These are phyloP conservation scores for Nakazawaea populi DNA, from an alignment of 805 yeast species.

Conservation along the genomic window DNA sequence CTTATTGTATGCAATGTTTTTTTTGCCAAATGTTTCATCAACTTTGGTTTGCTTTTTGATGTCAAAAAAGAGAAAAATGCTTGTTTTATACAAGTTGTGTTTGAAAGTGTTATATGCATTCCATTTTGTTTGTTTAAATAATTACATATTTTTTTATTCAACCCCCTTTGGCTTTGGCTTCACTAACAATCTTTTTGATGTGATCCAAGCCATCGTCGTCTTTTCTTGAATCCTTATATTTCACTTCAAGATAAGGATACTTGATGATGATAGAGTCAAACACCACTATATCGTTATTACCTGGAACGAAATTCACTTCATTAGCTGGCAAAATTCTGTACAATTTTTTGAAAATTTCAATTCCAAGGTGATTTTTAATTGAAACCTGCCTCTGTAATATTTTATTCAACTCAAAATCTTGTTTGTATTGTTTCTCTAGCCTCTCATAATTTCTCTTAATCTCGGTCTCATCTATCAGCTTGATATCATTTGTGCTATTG, in stretches of 20 bases:
- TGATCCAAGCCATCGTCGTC: slow-evolving; percentile 23
- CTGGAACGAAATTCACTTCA: slow-evolving; percentile 26
- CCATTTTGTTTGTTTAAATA: no score
- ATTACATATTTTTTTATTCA: slow-evolving; percentile 15
- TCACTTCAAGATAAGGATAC: slow-evolving; percentile 33
- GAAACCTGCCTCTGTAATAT: slow-evolving; percentile 13
- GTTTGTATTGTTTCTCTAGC: slow-evolving; percentile 17
- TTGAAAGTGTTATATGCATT: no score
- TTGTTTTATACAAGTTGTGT: neutral
- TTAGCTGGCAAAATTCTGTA: slow-evolving; percentile 24
- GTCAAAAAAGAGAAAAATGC: neutral
- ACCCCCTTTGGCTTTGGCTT: slow-evolving; percentile 50
- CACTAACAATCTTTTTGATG: slow-evolving; percentile 43
- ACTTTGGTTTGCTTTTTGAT: no score
- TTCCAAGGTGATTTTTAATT: slow-evolving; percentile 20
- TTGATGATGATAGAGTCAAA: slow-evolving; percentile 31
- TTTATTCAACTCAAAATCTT: slow-evolving; percentile 17
- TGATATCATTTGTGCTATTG: neutral
- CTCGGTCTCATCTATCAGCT: slow-evolving; percentile 9
- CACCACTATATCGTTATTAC: slow-evolving; percentile 28
- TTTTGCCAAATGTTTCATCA: neutral
- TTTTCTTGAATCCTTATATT: slow-evolving; percentile 18
- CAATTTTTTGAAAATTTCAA: slow-evolving; percentile 18
- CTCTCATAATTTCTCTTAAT: slow-evolving; percentile 14
- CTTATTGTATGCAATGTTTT: neutral